Evolutionary conservation across 2,329 filamentous ascomycete species (phyloP), one percentile per base, ranked within the genome.

Genomic region (Colletotrichum chrysophilum): DNA sequence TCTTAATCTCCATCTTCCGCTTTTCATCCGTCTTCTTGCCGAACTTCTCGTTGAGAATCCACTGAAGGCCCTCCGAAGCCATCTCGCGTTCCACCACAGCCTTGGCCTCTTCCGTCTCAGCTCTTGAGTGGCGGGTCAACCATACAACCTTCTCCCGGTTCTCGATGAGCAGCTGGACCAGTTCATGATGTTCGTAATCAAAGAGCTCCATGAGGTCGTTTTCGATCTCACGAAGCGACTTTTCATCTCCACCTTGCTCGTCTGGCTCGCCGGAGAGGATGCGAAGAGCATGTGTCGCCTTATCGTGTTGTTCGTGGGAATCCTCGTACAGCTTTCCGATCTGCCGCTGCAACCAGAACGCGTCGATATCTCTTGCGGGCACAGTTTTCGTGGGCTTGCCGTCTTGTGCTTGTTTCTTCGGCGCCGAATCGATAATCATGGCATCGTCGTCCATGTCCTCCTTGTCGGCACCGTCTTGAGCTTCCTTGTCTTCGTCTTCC

Each of bases 181-280:
- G 90, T 78, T 98, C 96, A 76, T 97, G 95, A 81, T 98, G 94
- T 80, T 98, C 96, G 81, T 98, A 99, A 81, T 99, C 97, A 80
- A 99, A 98, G 0, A 99, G 90, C 80, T 98, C 97, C 94, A 98
- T 98, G 74, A 99, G 89, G 77, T 99, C 97, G 84, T 99, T 99
- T 82, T 99, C 97, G 71, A 98, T 96, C 81, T 99, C 96, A 80
- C 96, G 93, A 34, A 98, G 88, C 16, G 94, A 91, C 84, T 95
- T 96, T 81, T 97, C 95, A 75, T 96, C 93, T 18, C 94, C 96
- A 71, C 94, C 93, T 66, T 86, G 84, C 79, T 93, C 91, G 26
- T 93, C 94, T 4, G 93, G 90, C 77, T 94, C 90, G 60, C 94
- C 96, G 34, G 94, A 94, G 70, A 99, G 90, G 64, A 97, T 96